Base-by-base conservation (phyloP, 805 yeast genomes). In the Candida fluviatilis region DNA sequence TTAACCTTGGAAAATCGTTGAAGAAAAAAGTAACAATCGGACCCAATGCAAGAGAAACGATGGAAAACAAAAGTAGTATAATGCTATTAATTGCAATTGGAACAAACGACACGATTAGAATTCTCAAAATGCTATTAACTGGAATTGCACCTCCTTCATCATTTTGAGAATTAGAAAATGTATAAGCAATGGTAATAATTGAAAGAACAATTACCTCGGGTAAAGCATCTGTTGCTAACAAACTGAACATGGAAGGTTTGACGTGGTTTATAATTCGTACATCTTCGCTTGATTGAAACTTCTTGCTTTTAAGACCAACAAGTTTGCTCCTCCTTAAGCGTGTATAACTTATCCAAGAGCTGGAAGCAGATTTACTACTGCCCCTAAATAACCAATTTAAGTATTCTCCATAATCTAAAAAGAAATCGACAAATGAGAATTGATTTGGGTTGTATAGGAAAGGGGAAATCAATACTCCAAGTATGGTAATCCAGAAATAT, bases 391-490 rank as follows among this genome's bases (percentile, higher is more conserved):
- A 55, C 80, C 80, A 75, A 26, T 49, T 52, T 38, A 82, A 57
- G 45, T 69, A 79, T 38, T 67, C 70, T 39, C 71, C 66, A 57
- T 84, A 84, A 57, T 84, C 91, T 37, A 81, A 58, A 50, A 84
- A 82, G 53, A 80, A 84, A 45, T 83, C 90, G 6, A 63, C 63
- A 63, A 81, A 78, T 3, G 79, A 72, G 47, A 81, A 84, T 50
- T 84, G 91, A 55, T 83, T 84, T 1, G 93, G 91, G 54, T 84
- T 84, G 62, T 78, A 84, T 30, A 84, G 57, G 48, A 81, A 82
- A 5, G 93, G 93, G 2, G 89, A 80, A 41, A 82, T 61, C 42
- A 82, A 69, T 57, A 84, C 66, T 0, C 88, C 82, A 12, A 75
- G 52, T 18, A 82, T 71, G 0, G 88, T 82, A 6, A 80, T 68